These are phyloP conservation scores for Fusarium sp. DNA, from an alignment of 2,329 filamentous ascomycete species.

Conservation along the genomic window DNA sequence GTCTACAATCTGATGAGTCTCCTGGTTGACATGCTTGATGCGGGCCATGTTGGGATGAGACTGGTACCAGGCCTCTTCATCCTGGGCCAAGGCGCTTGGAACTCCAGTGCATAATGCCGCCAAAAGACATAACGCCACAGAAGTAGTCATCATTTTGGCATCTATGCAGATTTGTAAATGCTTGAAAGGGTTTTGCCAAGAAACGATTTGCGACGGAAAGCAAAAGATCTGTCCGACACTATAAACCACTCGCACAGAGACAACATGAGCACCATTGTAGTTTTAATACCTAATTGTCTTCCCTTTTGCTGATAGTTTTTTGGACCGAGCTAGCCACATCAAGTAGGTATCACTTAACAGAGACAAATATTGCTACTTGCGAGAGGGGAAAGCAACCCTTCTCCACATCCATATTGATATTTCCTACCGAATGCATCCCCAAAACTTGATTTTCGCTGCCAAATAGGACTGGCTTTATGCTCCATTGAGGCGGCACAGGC, in stretches of 20 bases:
- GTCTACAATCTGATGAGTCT: background rate
- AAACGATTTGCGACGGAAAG: too few relatives aligned
- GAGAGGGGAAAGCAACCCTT: background rate
- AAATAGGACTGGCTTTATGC: fast-evolving
- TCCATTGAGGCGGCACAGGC: fast-evolving
- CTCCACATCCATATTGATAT: background rate
- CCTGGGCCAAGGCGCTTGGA: background rate
- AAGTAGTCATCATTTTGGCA: too few relatives aligned
- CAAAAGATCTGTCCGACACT: too few relatives aligned
- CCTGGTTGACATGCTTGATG: background rate
- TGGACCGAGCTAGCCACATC: background rate
- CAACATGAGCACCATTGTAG: too few relatives aligned
- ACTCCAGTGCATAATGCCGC: fast-evolving
- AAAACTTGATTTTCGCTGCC: background rate
- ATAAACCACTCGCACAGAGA: too few relatives aligned
- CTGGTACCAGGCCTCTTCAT: background rate
- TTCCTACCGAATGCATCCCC: fast-evolving
- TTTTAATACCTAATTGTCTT: too few relatives aligned
- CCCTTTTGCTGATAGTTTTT: fast-evolving
- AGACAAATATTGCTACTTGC: background rate
- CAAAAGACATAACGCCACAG: background rate
- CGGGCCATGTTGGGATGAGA: background rate
- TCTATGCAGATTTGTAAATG: too few relatives aligned
- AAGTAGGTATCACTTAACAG: background rate
- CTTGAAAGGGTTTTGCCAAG: too few relatives aligned